Evolutionary conservation across 768 basidiomycete species (phyloP), one percentile per base, ranked within the genome.

Genomic region (Boletus tomentosulus): DNA sequence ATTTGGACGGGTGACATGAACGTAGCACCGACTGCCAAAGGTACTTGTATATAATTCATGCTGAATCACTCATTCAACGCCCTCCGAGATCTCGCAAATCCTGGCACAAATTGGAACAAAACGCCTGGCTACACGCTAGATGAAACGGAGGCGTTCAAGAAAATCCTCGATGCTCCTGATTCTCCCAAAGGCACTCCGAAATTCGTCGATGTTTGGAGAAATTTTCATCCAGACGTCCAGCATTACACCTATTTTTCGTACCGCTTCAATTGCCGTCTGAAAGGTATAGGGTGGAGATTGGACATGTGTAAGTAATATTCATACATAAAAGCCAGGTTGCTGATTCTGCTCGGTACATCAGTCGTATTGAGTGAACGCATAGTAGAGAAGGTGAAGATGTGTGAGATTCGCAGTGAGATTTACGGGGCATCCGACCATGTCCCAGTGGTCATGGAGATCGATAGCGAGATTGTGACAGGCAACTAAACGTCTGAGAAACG

Each of bases 1-100:
- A 86, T 95, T 51, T 94, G 92, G 92, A 76, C 79, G 11, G 92
- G 92, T 7, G 92, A 95, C 69, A 63, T 94, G 53, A 95, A 95
- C 56, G 89, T 92, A 41, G 89, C 92, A 4, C 89, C 89, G 3
- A 89, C 89, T 1, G 83, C 76, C 46, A 73, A 79, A 49, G 89
- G 59, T 43, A 6, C 39, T 47, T 48, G 44, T 46, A 19, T 19
- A 25, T n/a, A 10, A 31, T 30, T 27, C 42, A 5, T 30, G 13
- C 24, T 15, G 6, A 1, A 35, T 37, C 8, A 15, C n/a, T 56
- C 37, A 58, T 33, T 24, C 16, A 22, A 16, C 12, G 16, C 24
- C 19, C 16, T 19, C 46, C 13, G 57, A 89, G 89, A 92, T 65
- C 77, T 92, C 16, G 60, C 82, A 11, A 86, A 90, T 59, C 71